These are phyloP conservation scores for Toxoplasma gondii DNA, from an alignment of 169 alveolate genomes.

Conservation along the genomic window DNA sequence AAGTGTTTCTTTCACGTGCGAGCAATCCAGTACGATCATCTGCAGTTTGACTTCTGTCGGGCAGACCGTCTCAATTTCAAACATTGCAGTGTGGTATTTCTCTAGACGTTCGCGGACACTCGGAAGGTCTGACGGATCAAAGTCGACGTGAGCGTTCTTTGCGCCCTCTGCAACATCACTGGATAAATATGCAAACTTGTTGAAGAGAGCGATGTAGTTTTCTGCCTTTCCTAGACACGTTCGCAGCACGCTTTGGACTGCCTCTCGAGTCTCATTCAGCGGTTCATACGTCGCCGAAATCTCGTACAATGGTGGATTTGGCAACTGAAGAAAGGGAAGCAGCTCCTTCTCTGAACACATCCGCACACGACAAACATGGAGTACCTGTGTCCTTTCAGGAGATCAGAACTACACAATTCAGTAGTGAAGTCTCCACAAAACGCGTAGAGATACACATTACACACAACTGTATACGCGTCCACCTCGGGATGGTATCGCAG, in stretches of 20 bases:
- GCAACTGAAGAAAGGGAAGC: background rate
- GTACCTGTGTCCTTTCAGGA: background rate
- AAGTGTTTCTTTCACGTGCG: background rate
- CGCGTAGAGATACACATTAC: background rate
- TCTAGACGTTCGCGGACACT: background rate
- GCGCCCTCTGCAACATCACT: background rate
- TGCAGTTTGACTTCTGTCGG: background rate
- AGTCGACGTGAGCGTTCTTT: background rate
- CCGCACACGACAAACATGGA: background rate
- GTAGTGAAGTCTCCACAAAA: background rate
- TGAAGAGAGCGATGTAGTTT: background rate
- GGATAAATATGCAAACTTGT: background rate
- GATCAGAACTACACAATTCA: background rate
- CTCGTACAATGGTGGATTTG: background rate
- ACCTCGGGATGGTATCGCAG: too few species aligned
- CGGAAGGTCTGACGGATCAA: background rate
- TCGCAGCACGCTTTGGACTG: background rate
- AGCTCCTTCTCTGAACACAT: conserved; percentile 13
- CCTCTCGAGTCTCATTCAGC: background rate
- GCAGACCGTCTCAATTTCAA: background rate
- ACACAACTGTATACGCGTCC: background rate
- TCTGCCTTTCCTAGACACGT: background rate
- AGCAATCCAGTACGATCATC: background rate
- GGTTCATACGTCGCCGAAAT: background rate
- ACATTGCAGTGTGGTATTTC: background rate